These are phyloP conservation scores for Coix lacrymajobi DNA, from an alignment of 176 grass and related monocot genomes.

Conservation along the genomic window DNA sequence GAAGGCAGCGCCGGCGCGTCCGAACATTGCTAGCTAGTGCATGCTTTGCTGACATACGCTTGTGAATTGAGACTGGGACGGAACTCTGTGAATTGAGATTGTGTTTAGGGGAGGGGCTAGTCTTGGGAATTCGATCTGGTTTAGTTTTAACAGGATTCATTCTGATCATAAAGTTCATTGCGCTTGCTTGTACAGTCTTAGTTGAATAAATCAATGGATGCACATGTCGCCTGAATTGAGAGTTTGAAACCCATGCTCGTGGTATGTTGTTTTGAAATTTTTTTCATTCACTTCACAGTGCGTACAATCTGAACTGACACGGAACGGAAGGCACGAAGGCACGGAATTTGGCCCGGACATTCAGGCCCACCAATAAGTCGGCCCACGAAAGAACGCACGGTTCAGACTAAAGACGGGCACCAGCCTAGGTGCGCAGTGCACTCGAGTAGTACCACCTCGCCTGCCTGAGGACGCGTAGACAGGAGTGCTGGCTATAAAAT, in stretches of 20 bases:
- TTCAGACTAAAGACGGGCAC: background rate
- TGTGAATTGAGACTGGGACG: background rate
- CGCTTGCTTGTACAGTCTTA: background rate
- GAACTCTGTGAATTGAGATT: background rate
- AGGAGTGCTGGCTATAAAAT: background rate
- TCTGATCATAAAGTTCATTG: background rate
- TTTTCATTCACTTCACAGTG: no score
- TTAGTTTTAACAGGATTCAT: background rate
- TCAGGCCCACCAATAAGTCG: background rate
- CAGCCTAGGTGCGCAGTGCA: background rate
- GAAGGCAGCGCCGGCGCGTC: background rate
- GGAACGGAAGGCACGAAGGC: background rate
- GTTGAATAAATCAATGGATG: background rate
- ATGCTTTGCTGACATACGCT: background rate
- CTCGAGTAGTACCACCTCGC: background rate
- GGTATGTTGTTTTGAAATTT: no score
- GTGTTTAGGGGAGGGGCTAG: background rate
- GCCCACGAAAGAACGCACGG: background rate
- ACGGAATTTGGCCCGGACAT: background rate
- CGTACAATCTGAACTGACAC: background rate
- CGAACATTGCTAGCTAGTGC: background rate
- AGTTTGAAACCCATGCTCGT: background rate
- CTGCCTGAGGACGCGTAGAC: rapidly evolving
- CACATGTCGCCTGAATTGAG: background rate
- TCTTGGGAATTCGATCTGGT: background rate